A percentile compares a stretch with the other conserved stretches of the same genome.
Evolutionary conservation across 306 rosid species (phyloP).

Genomic region (Prunus dulcis): DNA sequence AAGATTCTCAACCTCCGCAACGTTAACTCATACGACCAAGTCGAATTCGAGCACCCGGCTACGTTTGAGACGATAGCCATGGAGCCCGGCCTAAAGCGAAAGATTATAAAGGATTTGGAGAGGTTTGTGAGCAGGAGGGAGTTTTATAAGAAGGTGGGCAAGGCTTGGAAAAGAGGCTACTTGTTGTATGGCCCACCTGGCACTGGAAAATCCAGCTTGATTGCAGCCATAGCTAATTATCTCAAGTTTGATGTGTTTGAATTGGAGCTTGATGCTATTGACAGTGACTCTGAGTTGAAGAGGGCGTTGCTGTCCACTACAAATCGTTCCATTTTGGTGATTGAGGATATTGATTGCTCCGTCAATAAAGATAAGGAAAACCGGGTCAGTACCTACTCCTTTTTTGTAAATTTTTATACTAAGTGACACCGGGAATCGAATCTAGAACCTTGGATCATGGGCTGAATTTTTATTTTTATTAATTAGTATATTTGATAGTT

Average conservation of each 20-base stretch:
- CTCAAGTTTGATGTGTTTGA: conserved; percentile 43
- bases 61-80: conserved; percentile 40
- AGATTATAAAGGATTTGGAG: background rate
- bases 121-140: too few relatives aligned
- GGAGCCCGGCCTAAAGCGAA: conserved; percentile 28
- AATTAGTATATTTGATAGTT: too few relatives aligned
- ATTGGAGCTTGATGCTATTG: conserved; percentile 29
- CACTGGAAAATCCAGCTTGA: conserved; percentile 35
- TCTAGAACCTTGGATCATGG: too few relatives aligned
- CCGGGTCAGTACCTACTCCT: too few relatives aligned
- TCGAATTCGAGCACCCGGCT: conserved; percentile 35
- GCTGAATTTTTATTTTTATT: too few relatives aligned
- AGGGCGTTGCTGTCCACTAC: conserved; percentile 23
- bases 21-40: too few relatives aligned
- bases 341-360: conserved; percentile 39
- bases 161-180: conserved; percentile 51
- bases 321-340: conserved; percentile 41
- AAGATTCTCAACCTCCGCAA: conserved; percentile 28
- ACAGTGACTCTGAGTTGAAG: conserved; percentile 19
- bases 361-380: background rate
- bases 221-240: conserved; percentile 50
- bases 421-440: too few relatives aligned
- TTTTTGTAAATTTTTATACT: too few relatives aligned
- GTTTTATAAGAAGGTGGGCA: background rate
- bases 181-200: conserved; percentile 40